Base-by-base conservation (phyloP, 1,284 basidiomycete genomes). In the Sphaerobolus stellatus region DNA sequence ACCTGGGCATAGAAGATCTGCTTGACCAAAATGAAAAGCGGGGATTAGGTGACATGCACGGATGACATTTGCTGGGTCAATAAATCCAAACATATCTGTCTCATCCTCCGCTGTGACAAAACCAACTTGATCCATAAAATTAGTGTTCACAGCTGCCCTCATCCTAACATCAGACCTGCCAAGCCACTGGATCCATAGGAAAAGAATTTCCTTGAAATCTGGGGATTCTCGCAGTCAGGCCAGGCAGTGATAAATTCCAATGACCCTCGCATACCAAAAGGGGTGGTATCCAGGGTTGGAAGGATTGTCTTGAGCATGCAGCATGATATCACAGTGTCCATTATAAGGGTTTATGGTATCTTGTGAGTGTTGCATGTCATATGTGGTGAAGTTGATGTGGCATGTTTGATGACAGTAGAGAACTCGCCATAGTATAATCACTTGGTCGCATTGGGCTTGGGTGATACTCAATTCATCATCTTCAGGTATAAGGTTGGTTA, bases 381-480 rank as follows among this genome's bases (percentile, higher is more conserved):
- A 79, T 1, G 73, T 77, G 0, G 74, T 79, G 57, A 74, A 78
- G 50, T 78, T 75, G 49, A 79, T 52, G 0, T 62, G 40, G 24
- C 9, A 8, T 9, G 18, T 18, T 7, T 18, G 40, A 18, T 43
- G 40, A n/a, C n/a, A n/a, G n/a, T n/a, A n/a, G n/a, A n/a, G n/a
- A n/a, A n/a, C n/a, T n/a, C n/a, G n/a, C n/a, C n/a, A n/a, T n/a
- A n/a, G n/a, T n/a, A n/a, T n/a, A n/a, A n/a, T n/a, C n/a, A n/a
- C n/a, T n/a, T n/a, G n/a, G n/a, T n/a, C n/a, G n/a, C n/a, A n/a
- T n/a, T n/a, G n/a, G n/a, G n/a, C n/a, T n/a, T n/a, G n/a, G n/a
- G n/a, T n/a, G n/a, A n/a, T n/a, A n/a, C n/a, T n/a, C n/a, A n/a
- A n/a, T n/a, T n/a, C n/a, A n/a, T n/a, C n/a, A n/a, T n/a, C n/a